These are phyloP conservation scores for Epichloe amarillans DNA, from an alignment of 2,329 filamentous ascomycete genomes.

Conservation along the genomic window DNA sequence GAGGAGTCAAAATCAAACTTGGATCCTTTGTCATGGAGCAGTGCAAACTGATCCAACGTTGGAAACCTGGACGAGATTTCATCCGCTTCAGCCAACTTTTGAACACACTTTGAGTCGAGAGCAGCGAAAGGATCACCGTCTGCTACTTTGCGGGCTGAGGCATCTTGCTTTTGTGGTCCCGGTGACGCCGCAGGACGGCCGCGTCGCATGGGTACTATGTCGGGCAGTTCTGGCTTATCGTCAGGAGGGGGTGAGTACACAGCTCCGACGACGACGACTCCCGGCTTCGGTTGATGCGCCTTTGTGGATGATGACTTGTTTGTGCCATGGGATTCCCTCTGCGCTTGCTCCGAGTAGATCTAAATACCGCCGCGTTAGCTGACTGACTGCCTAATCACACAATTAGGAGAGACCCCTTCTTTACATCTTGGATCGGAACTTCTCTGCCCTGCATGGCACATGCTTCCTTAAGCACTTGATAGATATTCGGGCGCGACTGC, in stretches of 20 bases:
- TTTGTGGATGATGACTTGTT: constrained; percentile 26
- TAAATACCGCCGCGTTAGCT: constrained; percentile 18
- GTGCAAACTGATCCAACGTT: constrained; percentile 81
- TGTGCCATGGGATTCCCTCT: constrained; percentile 43
- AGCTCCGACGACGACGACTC: constrained; percentile 54
- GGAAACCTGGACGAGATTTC: constrained; percentile 80
- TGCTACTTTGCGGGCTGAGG: constrained; percentile 51
- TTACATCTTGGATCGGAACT: constrained; percentile 78
- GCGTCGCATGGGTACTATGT: constrained; percentile 87
- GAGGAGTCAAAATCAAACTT: constrained; percentile 71
- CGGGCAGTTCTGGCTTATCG: constrained; percentile 62
- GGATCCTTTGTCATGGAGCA: constrained; percentile 70
- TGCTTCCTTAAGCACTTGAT: constrained; percentile 76
- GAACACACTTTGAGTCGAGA: constrained; percentile 50
- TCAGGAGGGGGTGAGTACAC: constrained; percentile 66
- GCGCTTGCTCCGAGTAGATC: constrained; percentile 57
- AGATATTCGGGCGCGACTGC: constrained; percentile 73
- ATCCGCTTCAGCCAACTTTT: constrained; percentile 42
- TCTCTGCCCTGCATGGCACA: constrained; percentile 82
- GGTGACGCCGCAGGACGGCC: constrained; percentile 46
- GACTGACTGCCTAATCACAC: neutral
- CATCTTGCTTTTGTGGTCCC: constrained; percentile 32
- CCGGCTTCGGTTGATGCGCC: constrained; percentile 39
- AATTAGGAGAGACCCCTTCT: constrained; percentile 19
- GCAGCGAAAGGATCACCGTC: constrained; percentile 80